A percentile compares a stretch with the other conserved stretches of the same genome.
Conservation (phyloP, 495 filamentous ascomycete species). For the Annulohypoxylon maeteangense region DNA sequence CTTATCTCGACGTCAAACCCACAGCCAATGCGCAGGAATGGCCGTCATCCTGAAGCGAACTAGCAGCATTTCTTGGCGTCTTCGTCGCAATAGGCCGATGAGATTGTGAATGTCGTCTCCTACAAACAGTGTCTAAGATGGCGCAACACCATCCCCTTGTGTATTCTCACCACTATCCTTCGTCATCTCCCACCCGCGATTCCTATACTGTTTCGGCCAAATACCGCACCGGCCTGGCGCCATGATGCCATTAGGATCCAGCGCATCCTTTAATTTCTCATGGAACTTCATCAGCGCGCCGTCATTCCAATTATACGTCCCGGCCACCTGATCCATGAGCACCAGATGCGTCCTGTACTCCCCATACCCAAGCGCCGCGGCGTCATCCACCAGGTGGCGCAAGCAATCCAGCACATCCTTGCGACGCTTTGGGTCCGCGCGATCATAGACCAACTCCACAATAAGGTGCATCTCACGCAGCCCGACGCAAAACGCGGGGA, state of each 20-base stretch:
- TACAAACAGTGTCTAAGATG: not conserved
- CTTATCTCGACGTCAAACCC: constrained; percentile 20
- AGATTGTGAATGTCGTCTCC: not conserved
- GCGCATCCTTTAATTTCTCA: constrained; percentile 64
- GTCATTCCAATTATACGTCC: constrained; percentile 67
- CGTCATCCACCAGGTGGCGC: constrained; percentile 59
- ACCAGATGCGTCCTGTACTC: constrained; percentile 69
- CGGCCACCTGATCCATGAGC: constrained; percentile 66
- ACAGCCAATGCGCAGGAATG: not conserved
- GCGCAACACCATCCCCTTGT: constrained; percentile 46
- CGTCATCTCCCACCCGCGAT: constrained; percentile 52
- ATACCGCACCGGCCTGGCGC: constrained; percentile 66
- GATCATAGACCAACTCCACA: constrained; percentile 65
- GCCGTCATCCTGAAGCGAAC: not conserved
- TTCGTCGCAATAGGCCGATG: not conserved
- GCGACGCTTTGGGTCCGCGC: constrained; percentile 52
- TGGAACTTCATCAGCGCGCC: constrained; percentile 64
- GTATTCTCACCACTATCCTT: constrained; percentile 38
- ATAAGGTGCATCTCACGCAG: constrained; percentile 69
- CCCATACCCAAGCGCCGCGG: constrained; percentile 62
- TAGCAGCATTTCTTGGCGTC: not conserved
- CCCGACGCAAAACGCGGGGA: constrained; percentile 60
- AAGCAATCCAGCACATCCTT: constrained; percentile 54
- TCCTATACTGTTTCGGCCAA: constrained; percentile 64
- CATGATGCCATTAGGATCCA: constrained; percentile 70